Conservation (phyloP, 2,329 filamentous ascomycete genomes). For the Penicillium griseofulvum region DNA sequence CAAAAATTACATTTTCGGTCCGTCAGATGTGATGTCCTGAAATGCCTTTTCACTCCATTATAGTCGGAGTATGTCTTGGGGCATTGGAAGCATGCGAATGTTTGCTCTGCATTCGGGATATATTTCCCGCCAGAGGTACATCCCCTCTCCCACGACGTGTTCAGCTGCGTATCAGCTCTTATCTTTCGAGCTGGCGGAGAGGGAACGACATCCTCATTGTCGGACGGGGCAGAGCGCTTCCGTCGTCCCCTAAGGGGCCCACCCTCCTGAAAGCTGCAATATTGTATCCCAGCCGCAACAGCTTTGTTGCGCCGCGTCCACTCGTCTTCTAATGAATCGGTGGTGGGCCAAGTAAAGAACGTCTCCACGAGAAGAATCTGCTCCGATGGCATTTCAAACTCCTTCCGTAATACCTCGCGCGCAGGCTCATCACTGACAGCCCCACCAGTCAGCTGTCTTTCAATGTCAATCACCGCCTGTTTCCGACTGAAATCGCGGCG, state of each 20-base stretch:
- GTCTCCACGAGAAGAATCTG: not conserved
- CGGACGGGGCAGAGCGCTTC: not conserved
- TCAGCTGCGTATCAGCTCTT: not conserved
- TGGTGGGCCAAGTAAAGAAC: not conserved
- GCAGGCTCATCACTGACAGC: not conserved
- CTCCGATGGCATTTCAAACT: not conserved
- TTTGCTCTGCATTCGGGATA: not conserved
- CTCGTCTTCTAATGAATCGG: not conserved
- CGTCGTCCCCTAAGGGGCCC: not conserved
- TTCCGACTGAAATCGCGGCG: not conserved
- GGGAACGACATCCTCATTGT: not conserved
- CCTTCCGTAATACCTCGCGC: not conserved
- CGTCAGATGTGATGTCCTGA: not conserved
- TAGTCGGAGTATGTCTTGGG: not conserved
- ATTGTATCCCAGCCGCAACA: not conserved
- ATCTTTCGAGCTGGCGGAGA: not conserved
- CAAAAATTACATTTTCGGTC: not conserved
- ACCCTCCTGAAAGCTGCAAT: not conserved
- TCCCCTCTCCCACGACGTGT: not conserved
- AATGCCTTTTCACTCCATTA: not conserved
- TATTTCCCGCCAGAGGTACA: not conserved
- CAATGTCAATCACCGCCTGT: not conserved
- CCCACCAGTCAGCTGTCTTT: not conserved
- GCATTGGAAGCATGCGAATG: not conserved
- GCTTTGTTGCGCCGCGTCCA: not conserved